phyloP scores from a whole-genome alignment of 2,329 filamentous ascomycete species.

The Thielaviopsis punctulata region DNA sequence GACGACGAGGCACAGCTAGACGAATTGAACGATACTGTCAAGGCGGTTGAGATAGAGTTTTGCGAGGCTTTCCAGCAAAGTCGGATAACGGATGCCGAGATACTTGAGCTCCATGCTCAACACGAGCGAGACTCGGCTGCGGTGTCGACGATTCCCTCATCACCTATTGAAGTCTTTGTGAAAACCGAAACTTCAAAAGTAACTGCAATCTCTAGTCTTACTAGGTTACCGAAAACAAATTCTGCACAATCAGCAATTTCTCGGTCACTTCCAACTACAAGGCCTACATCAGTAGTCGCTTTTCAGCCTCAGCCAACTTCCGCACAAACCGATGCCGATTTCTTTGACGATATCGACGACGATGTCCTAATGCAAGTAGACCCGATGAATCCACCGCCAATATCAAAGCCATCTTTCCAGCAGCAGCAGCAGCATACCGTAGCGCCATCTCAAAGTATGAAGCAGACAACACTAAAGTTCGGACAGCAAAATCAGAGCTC shows the following conservation, averaged over 20 bases:
- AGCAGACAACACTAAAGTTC: neutral
- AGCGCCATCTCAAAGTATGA: neutral
- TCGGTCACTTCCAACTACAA: too few relatives aligned
- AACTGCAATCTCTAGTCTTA: too few relatives aligned
- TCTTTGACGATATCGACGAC: slow-evolving; percentile 11
- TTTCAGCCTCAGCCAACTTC: neutral
- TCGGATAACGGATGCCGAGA: slow-evolving; percentile 1
- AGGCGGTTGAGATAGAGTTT: slow-evolving; percentile 6
- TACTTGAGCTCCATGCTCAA: slow-evolving; percentile 3
- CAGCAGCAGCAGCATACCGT: neutral
- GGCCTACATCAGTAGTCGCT: neutral
- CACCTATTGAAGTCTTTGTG: too few relatives aligned
- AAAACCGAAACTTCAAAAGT: too few relatives aligned
- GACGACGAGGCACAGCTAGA: slow-evolving; percentile 34
- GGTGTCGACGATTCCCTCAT: slow-evolving; percentile 4
- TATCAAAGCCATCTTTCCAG: slow-evolving; percentile 1
- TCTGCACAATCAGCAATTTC: too few relatives aligned
- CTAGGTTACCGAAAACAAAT: too few relatives aligned
- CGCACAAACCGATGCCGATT: neutral
- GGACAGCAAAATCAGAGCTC: neutral
- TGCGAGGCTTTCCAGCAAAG: slow-evolving; percentile 2
- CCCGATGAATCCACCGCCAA: neutral
- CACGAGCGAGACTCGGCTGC: neutral
- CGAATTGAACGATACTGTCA: slow-evolving; percentile 27
- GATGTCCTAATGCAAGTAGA: slow-evolving; percentile 8